Evolutionary conservation across 164 flowering plant species (phyloP).

Genomic region (Protea cynaroides): DNA sequence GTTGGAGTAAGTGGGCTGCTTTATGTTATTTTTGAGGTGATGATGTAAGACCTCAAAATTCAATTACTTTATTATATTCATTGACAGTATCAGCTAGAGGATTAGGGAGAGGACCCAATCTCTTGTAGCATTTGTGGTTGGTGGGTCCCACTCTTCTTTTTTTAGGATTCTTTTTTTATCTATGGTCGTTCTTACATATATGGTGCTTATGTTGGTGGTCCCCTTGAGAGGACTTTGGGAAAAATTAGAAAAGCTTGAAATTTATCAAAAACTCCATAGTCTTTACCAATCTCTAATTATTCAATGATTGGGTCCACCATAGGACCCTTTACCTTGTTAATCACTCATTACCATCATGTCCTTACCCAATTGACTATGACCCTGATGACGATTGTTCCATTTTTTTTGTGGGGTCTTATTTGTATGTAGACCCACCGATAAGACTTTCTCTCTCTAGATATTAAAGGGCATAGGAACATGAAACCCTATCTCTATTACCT

Average conservation of each 20-base stretch:
- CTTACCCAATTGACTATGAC: not conserved
- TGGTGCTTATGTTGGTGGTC: not conserved
- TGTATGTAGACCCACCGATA: too few species aligned
- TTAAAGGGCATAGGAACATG: not conserved
- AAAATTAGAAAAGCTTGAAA: not conserved
- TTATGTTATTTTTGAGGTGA: not conserved
- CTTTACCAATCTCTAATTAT: not conserved
- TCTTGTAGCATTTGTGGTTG: not conserved
- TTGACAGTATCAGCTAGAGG: not conserved
- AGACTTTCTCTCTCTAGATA: not conserved
- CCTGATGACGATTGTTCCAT: not conserved
- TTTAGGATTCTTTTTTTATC: not conserved
- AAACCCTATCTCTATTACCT: not conserved
- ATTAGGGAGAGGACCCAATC: not conserved
- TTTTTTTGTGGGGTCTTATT: not conserved
- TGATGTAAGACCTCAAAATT: not conserved
- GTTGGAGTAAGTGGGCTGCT: slow-evolving; percentile 5
- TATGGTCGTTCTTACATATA: not conserved
- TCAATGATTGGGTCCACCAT: slow-evolving; percentile 1
- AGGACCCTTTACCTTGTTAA: not conserved
- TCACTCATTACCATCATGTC: not conserved
- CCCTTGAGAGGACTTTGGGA: not conserved
- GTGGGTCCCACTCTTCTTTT: not conserved
- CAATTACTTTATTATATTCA: not conserved
- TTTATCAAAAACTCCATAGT: not conserved